Evolutionary conservation across 768 basidiomycete species (phyloP), one percentile per base, ranked within the genome.

Genomic region (Psilocybe sp.): DNA sequence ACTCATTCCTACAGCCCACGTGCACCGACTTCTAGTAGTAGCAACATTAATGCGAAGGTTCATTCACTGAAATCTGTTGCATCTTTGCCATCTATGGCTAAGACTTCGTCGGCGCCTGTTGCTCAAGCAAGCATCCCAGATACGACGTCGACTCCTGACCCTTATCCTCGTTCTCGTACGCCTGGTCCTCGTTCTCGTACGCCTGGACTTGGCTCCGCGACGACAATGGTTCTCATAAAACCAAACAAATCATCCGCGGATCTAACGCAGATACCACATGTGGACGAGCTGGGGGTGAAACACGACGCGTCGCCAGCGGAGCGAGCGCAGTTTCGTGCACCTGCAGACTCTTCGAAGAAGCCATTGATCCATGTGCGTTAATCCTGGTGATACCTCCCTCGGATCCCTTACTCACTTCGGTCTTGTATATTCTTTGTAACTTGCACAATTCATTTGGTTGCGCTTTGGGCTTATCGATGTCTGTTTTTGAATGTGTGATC

Each of bases 301-400:
- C 68, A 61, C 13, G 54, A 62, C 49, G 34, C 52, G 53, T 42
- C 52, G 48, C 40, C 57, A 23, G 13, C 36, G 19, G 31, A 44
- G 39, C 49, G 23, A 47, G 54, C 58, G 46, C 56, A 53, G 49
- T 63, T 56, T 45, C 54, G 39, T 48, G 53, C 52, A 44, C 52
- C 65, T 52, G 53, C 68, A 52, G 61, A 71, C 37, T 72, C 80
- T 46, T 68, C 79, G 54, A 77, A 80, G 56, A 84, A 81, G 65
- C 84, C 88, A 58, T 69, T 90, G 75, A 84, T 80, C 70, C 89
- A 92, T 83, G 89, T 92, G 82, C 87, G 89, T 90, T 79, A 80
- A 76, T 80, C 82, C 76, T 74, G 85, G 82, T 81, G 74, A 80
- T 74, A 64, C 47, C 66, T 64, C 61, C 62, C 56, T 66, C 67